Conservation (phyloP, 2,329 filamentous ascomycete genomes). For the Fusarium sp. region DNA sequence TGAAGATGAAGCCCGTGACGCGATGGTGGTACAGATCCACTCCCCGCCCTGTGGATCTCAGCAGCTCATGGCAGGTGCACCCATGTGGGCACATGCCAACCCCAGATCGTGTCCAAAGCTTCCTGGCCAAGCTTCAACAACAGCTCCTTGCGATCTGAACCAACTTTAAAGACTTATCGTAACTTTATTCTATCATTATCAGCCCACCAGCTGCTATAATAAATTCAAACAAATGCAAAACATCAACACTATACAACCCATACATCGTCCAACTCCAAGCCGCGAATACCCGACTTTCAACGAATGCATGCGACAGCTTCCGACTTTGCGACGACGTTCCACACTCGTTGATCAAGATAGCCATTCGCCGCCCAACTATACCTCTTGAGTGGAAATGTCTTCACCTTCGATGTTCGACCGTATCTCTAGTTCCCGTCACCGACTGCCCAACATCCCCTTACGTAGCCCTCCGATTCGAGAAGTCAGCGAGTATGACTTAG, state of each 20-base stretch:
- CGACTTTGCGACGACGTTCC: slow-evolving; percentile 3
- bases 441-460: slow-evolving; percentile 44
- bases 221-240: background rate
- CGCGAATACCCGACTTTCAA: slow-evolving; percentile 15
- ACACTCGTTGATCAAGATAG: background rate
- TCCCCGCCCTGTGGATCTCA: slow-evolving; percentile 33
- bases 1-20: slow-evolving; percentile 33
- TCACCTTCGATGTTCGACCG: slow-evolving; percentile 46
- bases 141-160: background rate
- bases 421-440: slow-evolving; percentile 41
- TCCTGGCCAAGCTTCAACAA: slow-evolving; percentile 13
- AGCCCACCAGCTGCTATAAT: no score
- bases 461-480: slow-evolving; percentile 41
- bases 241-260: background rate
- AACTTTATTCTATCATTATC: background rate
- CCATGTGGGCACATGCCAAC: slow-evolving; percentile 40
- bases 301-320: slow-evolving; percentile 24
- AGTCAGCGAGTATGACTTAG: slow-evolving; percentile 53
- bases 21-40: slow-evolving; percentile 26
- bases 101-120: slow-evolving; percentile 31
- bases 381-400: slow-evolving; percentile 36
- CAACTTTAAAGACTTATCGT: background rate
- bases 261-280: background rate
- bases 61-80: slow-evolving; percentile 38
- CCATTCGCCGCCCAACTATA: background rate